A percentile compares a stretch with the other conserved stretches of the same genome.
Conservation (phyloP, 805 yeast genomes). For the Pichia gijzeniarum region DNA sequence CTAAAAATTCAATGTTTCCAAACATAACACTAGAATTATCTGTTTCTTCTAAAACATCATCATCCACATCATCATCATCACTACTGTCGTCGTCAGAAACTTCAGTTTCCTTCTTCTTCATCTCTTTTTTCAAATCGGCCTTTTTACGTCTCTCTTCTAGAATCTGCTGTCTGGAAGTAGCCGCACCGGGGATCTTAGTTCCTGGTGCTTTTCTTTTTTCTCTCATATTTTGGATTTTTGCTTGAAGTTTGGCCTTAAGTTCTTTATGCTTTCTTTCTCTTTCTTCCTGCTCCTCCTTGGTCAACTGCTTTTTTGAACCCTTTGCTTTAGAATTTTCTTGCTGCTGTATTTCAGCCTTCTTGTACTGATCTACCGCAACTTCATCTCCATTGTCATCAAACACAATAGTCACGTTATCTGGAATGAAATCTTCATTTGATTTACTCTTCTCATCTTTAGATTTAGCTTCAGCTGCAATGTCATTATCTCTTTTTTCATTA, state of each 20-base stretch:
- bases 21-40: slow-evolving; percentile 48
- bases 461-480: too few species aligned
- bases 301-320: slow-evolving; percentile 23
- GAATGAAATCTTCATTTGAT: slow-evolving; percentile 10
- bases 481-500: background rate
- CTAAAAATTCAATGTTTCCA: slow-evolving; percentile 76
- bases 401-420: slow-evolving; percentile 31
- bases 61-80: slow-evolving; percentile 36
- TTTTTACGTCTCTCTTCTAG: slow-evolving; percentile 56
- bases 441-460: slow-evolving; percentile 1
- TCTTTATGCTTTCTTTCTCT: slow-evolving; percentile 53
- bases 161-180: slow-evolving; percentile 75
- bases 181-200: slow-evolving; percentile 70
- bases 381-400: slow-evolving; percentile 73
- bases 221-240: slow-evolving; percentile 60
- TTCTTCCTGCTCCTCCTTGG: slow-evolving; percentile 44
- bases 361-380: slow-evolving; percentile 18
- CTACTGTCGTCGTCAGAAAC: slow-evolving; percentile 28
- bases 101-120: slow-evolving; percentile 16
- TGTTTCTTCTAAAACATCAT: slow-evolving; percentile 26
- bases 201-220: slow-evolving; percentile 93
- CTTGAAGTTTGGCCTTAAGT: slow-evolving; percentile 72
- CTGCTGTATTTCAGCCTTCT: slow-evolving; percentile 10
- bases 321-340: slow-evolving; percentile 6
- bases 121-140: slow-evolving; percentile 32